Percentiles rank a stretch among this genome's conserved stretches.
phyloP scores from a whole-genome alignment of 1,139 yeast species.

The Suhomyces coccinellae region DNA sequence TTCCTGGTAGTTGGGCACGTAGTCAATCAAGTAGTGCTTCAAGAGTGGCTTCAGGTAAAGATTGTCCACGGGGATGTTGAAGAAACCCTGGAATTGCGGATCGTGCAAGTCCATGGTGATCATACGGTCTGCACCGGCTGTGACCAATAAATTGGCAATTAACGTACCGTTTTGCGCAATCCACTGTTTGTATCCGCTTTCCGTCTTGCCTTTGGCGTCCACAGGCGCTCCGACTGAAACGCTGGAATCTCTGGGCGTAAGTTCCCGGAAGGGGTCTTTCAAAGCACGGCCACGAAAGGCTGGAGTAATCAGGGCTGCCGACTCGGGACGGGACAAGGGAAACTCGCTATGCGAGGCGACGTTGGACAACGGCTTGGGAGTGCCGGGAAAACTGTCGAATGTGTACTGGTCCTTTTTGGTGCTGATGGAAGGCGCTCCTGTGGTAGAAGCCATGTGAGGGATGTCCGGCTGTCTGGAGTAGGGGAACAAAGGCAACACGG shows the following conservation, averaged over 20 bases:
- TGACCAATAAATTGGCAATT: constrained; percentile 81
- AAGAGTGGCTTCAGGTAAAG: constrained; percentile 81
- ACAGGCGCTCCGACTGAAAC: constrained; percentile 18
- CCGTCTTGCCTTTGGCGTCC: constrained; percentile 43
- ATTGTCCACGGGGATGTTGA: constrained; percentile 91
- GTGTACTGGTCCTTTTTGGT: constrained; percentile 48
- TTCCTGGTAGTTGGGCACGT: constrained; percentile 70
- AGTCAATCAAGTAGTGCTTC: constrained; percentile 74
- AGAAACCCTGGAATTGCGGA: constrained; percentile 92
- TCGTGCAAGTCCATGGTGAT: constrained; percentile 98
- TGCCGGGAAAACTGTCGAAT: constrained; percentile 64
- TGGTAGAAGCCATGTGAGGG: constrained; percentile 76
- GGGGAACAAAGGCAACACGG: constrained; percentile 92
- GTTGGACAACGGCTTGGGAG: constrained; percentile 47
- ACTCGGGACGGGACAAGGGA: constrained; percentile 1
- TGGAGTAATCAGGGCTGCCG: constrained; percentile 2
- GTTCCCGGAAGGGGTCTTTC: constrained; percentile 11
- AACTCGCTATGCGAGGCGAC: constrained; percentile 1
- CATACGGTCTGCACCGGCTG: constrained; percentile 96
- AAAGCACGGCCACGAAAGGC: constrained; percentile 5
- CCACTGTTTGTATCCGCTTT: constrained; percentile 87
- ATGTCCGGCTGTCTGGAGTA: constrained; percentile 96
- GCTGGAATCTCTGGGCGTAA: constrained; percentile 9
- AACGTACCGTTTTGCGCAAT: constrained; percentile 94
- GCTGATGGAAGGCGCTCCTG: constrained; percentile 47